Conservation (phyloP, 148 eudicot species). For the Rhododendron williamsianum region DNA sequence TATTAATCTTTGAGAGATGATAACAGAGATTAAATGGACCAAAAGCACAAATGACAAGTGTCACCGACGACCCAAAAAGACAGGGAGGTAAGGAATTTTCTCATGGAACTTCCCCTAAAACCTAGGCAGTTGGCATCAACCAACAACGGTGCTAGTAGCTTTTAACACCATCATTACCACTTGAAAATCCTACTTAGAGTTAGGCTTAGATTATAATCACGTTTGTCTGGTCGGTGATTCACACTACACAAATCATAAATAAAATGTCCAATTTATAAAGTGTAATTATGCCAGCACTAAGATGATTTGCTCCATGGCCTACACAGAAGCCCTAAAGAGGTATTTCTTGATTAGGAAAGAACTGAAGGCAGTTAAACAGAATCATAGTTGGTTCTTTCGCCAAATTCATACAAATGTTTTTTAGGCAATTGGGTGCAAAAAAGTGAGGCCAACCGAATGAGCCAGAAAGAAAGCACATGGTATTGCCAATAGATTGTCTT, state of each 20-base stretch:
- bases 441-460: not conserved
- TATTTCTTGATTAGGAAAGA: constrained; percentile 20
- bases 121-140: constrained; percentile 1
- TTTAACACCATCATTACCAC: constrained; percentile 21
- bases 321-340: constrained; percentile 1
- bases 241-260: constrained; percentile 6
- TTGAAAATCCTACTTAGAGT: constrained; percentile 14
- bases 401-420: not conserved
- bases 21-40: too few species aligned
- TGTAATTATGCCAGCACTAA: constrained; percentile 6
- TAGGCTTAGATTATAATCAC: constrained; percentile 15
- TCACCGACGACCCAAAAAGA: too few species aligned
- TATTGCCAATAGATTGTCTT: constrained; percentile 14
- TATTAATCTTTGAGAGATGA: too few species aligned
- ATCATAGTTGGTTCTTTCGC: constrained; percentile 10
- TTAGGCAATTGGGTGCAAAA: not conserved
- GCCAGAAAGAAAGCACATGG: constrained; percentile 13
- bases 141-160: not conserved
- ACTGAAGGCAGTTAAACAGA: constrained; percentile 1
- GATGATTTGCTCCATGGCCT: constrained; percentile 15
- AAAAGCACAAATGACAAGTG: too few species aligned
- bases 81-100: too few species aligned
- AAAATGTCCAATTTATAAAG: not conserved
- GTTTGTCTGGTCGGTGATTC: constrained; percentile 17
- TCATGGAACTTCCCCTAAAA: not conserved